These are phyloP conservation scores for Podospora australis DNA, from an alignment of 495 filamentous ascomycete species.

Conservation along the genomic window DNA sequence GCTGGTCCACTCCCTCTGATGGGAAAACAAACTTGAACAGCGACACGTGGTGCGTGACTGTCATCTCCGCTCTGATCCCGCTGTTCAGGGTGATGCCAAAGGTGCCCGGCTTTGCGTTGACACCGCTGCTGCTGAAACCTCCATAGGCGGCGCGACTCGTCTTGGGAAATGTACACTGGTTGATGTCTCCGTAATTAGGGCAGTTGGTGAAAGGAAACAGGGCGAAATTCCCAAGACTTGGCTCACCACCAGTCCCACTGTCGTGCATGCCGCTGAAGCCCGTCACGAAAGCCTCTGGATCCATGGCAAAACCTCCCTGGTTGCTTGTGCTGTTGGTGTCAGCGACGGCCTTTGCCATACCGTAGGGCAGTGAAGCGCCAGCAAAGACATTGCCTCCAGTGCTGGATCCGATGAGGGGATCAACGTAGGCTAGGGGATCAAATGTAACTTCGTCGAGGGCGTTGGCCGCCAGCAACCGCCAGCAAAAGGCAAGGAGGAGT, in stretches of 20 bases:
- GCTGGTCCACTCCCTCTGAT: conserved; percentile 21
- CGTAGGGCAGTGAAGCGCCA: conserved; percentile 66
- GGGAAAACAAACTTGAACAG: conserved; percentile 67
- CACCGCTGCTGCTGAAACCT: conserved; percentile 41
- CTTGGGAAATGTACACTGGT: conserved; percentile 58
- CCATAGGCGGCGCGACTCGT: conserved; percentile 28
- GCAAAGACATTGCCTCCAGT: conserved; percentile 70
- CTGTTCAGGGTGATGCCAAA: conserved; percentile 56
- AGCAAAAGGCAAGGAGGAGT: conserved; percentile 5
- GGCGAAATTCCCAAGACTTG: conserved; percentile 69
- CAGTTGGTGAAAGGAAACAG: conserved; percentile 64
- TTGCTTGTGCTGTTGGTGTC: conserved; percentile 59
- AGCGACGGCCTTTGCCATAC: conserved; percentile 73
- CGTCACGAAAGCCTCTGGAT: conserved; percentile 51
- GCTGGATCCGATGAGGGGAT: conserved; percentile 54
- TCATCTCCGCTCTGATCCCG: conserved; percentile 63
- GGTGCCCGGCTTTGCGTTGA: conserved; percentile 58
- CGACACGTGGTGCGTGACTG: conserved; percentile 55
- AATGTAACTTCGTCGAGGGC: conserved; percentile 19
- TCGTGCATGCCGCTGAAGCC: conserved; percentile 69
- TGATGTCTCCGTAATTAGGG: conserved; percentile 55
- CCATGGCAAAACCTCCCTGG: conserved; percentile 67
- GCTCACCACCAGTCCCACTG: conserved; percentile 61
- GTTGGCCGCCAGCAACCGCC: conserved; percentile 1
- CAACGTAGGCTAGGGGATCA: conserved; percentile 38